Percentiles rank a stretch among this genome's conserved stretches.
Conservation (phyloP, 176 grass and related monocot species). For the Triticum turgidum region DNA sequence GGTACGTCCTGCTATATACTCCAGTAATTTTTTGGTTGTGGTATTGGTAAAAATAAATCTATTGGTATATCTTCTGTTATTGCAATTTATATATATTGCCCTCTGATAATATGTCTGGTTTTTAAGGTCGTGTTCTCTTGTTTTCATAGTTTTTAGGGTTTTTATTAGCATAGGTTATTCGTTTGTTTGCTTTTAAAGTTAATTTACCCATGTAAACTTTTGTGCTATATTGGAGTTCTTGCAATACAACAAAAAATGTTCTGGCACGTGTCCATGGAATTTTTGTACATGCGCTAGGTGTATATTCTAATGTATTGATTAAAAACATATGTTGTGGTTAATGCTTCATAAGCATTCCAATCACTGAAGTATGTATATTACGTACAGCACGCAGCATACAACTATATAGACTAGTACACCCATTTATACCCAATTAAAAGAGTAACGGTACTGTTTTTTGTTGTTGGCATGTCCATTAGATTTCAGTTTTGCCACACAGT, state of each 20-base stretch:
- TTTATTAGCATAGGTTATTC: too few species aligned
- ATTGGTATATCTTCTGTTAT: neutral
- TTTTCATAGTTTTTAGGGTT: too few species aligned
- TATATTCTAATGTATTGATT: neutral
- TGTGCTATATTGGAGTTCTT: neutral
- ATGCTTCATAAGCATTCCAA: neutral
- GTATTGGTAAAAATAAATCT: neutral
- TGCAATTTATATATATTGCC: too few species aligned
- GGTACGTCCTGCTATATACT: slow-evolving; percentile 6
- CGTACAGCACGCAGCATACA: neutral
- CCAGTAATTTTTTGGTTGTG: neutral
- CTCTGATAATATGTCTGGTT: neutral
- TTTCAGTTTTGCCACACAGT: neutral
- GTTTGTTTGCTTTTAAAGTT: neutral
- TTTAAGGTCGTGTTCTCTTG: neutral
- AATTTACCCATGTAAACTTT: neutral
- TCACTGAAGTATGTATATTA: neutral
- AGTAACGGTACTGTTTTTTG: neutral
- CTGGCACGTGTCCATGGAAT: neutral
- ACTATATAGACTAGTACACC: neutral
- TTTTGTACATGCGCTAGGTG: neutral
- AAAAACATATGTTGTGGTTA: neutral
- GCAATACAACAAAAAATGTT: neutral
- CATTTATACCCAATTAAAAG: neutral
- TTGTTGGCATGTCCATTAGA: neutral